Conservation (phyloP, 23 red algal species). For the Gracilaria caudata region DNA sequence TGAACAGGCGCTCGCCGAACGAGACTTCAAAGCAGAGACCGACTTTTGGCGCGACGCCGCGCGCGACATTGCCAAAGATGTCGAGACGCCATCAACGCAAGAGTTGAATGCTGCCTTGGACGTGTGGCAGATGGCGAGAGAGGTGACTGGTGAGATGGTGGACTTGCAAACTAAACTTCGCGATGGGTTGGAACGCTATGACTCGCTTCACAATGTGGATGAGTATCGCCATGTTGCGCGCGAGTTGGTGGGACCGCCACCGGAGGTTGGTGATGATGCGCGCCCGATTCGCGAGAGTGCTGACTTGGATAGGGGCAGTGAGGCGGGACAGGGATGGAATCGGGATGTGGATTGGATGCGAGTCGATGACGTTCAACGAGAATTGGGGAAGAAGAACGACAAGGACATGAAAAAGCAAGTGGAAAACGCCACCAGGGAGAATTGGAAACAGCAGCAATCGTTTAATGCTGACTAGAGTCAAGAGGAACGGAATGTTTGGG, state of each 20-base stretch:
- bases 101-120: neutral
- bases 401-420: neutral
- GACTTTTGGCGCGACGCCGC: slow-evolving; percentile 75
- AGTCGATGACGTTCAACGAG: slow-evolving; percentile 56
- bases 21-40: slow-evolving; percentile 68
- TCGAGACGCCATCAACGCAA: neutral
- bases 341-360: slow-evolving; percentile 70
- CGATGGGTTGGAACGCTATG: slow-evolving; percentile 44
- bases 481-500: neutral
- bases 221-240: slow-evolving; percentile 71
- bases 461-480: slow-evolving; percentile 37
- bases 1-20: neutral
- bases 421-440: neutral
- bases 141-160: slow-evolving; percentile 58
- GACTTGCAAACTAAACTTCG: slow-evolving; percentile 51
- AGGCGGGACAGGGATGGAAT: slow-evolving; percentile 41
- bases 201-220: slow-evolving; percentile 41
- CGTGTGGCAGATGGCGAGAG: slow-evolving; percentile 66
- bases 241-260: slow-evolving; percentile 53
- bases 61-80: neutral
- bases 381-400: slow-evolving; percentile 14
- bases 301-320: neutral
- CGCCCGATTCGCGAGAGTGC: slow-evolving; percentile 4
- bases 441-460: slow-evolving; percentile 10
- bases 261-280: slow-evolving; percentile 28